Conservation (phyloP, 2,329 filamentous ascomycete genomes). For the Xylaria sp. region DNA sequence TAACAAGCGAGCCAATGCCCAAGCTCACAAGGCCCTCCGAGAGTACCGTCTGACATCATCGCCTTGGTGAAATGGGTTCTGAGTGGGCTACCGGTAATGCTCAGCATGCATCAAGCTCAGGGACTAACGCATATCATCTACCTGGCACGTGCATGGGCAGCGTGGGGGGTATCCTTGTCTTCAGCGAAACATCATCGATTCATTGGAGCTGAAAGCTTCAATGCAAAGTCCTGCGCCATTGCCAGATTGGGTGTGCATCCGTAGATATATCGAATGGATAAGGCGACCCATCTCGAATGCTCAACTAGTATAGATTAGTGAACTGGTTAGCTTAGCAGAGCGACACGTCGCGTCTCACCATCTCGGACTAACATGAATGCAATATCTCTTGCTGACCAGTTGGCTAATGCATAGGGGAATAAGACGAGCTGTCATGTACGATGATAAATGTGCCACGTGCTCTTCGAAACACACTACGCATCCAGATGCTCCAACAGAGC, state of each 20-base stretch:
- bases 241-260: not conserved
- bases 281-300: not conserved
- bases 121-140: not conserved
- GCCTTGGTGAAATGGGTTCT: not conserved
- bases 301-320: not conserved
- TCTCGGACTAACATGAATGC: not conserved
- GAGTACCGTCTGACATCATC: conserved; percentile 15
- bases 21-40: conserved; percentile 6
- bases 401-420: not conserved
- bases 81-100: too few species aligned
- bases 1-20: conserved; percentile 1
- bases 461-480: not conserved
- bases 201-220: not conserved
- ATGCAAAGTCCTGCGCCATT: not conserved
- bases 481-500: not conserved
- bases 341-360: not conserved
- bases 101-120: not conserved
- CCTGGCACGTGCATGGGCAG: conserved; percentile 1
- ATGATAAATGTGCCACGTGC: not conserved
- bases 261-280: not conserved
- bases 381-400: not conserved
- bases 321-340: not conserved
- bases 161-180: not conserved
- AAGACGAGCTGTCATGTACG: not conserved
- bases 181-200: not conserved